A percentile compares a stretch with the other conserved stretches of the same genome.
These are phyloP conservation scores for Penicillium flavigenum DNA, from an alignment of 495 filamentous ascomycete genomes.

Conservation along the genomic window DNA sequence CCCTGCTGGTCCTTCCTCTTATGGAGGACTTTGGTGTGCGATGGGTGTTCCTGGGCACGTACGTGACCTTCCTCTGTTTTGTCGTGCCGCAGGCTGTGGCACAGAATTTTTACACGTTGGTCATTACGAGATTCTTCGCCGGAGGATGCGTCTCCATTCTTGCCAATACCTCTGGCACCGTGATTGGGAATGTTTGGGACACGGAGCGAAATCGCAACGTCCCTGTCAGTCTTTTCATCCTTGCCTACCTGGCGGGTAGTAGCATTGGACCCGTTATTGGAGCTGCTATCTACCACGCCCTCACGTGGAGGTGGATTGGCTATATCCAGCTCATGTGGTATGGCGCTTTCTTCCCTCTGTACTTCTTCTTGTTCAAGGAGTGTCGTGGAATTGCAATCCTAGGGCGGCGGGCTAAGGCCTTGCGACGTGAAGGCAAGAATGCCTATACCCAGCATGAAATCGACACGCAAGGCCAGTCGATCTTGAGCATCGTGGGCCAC, in stretches of 20 bases:
- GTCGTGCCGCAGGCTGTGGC: conserved; percentile 50
- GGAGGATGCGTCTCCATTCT: conserved; percentile 49
- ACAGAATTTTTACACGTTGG: conserved; percentile 50
- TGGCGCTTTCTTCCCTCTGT: conserved; percentile 37
- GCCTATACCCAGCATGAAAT: conserved; percentile 43
- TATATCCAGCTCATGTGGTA: conserved; percentile 51
- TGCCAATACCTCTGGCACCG: conserved; percentile 43
- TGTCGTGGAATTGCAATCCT: conserved; percentile 46
- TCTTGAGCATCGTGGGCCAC: conserved; percentile 23
- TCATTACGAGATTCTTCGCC: conserved; percentile 47
- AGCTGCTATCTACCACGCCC: conserved; percentile 38
- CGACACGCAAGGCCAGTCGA: conserved; percentile 25
- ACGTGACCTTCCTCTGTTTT: conserved; percentile 45
- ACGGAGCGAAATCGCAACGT: conserved; percentile 40
- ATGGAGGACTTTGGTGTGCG: conserved; percentile 54
- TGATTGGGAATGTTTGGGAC: conserved; percentile 52
- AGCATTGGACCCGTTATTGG: conserved; percentile 52
- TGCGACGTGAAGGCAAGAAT: conserved; percentile 30
- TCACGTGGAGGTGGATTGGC: conserved; percentile 52
- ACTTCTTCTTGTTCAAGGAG: conserved; percentile 42
- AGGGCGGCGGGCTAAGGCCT: conserved; percentile 28
- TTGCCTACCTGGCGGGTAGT: conserved; percentile 40
- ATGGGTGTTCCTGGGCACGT: conserved; percentile 44
- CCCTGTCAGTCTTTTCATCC: conserved; percentile 49
- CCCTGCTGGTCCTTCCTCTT: conserved; percentile 49